Base-by-base conservation (phyloP, 208 protist species). In the Crithidia acanthocephali region DNA sequence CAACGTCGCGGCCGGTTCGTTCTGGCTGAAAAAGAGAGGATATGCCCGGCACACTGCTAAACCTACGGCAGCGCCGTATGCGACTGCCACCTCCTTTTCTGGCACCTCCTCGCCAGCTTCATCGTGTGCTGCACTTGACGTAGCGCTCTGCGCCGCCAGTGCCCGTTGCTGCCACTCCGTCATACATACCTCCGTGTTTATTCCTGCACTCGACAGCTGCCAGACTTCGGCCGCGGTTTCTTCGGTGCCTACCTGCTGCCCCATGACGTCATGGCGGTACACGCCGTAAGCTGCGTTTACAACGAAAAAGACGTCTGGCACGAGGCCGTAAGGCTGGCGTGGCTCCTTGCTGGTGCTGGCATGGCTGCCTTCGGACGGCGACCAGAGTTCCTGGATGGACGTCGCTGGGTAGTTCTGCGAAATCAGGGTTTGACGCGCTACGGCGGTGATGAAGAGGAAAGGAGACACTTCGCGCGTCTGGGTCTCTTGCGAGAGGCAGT, bases 271-370 rank as follows among this genome's bases (percentile, higher is more conserved):
- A 28, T 63, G 22, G 42, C 72, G 72, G 59, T 78, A 78, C 7
- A 78, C 37, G 28, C 48, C 58, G 33, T 78, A 78, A 9, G 40
- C 57, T 23, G 65, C 72, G 45, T 78, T 78, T 13, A 63, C 72
- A 23, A 78, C 23, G 30, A 68, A 78, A 51, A 72, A 72, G 0
- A 40, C 55, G 37, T 62, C 59, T 25, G 72, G 50, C 2, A 50
- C 68, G 50, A 72, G 65, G 4, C 58, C 44, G 59, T 68, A 57
- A 23, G 50, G 59, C 32, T 37, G 65, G 16, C 53, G 20, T 11
- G 13, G 8, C 9, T 10, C 25, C 33, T 48, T 48, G 3, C 18
- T 48, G 44, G 9, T 9, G 35, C 23, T 47, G 40, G 35, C 35
- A 11, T 16, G 9, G 32, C n/a, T 22, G 40, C n/a, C 20, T 15